Evolutionary conservation across 1,284 basidiomycete species (phyloP).

Genomic region (Ustilago nuda): DNA sequence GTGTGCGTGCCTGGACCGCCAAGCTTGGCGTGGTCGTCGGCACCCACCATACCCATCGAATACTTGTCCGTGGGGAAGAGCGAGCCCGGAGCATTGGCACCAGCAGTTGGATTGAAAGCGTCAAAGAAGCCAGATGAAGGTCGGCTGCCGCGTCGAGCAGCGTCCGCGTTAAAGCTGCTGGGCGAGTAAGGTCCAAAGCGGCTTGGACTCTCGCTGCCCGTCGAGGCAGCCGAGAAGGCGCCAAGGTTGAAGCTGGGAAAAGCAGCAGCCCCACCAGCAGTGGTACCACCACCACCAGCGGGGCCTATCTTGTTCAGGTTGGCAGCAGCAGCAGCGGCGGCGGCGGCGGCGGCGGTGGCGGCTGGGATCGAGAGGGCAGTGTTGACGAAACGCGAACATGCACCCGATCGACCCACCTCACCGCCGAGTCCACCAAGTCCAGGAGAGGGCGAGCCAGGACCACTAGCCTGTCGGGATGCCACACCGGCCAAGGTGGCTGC

Average conservation of each 20-base stretch:
- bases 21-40: constrained; percentile 40
- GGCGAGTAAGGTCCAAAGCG: constrained; percentile 55
- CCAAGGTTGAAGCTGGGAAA: constrained; percentile 54
- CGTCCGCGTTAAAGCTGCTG: constrained; percentile 40
- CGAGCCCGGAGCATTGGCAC: constrained; percentile 43
- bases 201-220: constrained; percentile 49
- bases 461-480: constrained; percentile 41
- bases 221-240: constrained; percentile 38
- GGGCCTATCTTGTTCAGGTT: too few species aligned
- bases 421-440: constrained; percentile 35
- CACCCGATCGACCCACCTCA: constrained; percentile 35
- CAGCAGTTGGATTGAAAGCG: constrained; percentile 53
- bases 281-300: constrained; percentile 13
- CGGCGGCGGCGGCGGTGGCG: constrained; percentile 25
- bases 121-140: constrained; percentile 60
- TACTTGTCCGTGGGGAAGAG: constrained; percentile 52
- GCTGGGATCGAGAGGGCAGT: constrained; percentile 39
- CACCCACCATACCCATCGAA: constrained; percentile 43
- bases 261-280: constrained; percentile 11
- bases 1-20: constrained; percentile 24
- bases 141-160: constrained; percentile 43
- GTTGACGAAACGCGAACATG: constrained; percentile 52
- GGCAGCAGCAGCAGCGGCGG: constrained; percentile 18
- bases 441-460: constrained; percentile 40
- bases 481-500: constrained; percentile 31